Percentiles rank a stretch among this genome's conserved stretches.
Evolutionary conservation across 139 green algal genomes (phyloP).

Genomic region (Coelastrella sp.): DNA sequence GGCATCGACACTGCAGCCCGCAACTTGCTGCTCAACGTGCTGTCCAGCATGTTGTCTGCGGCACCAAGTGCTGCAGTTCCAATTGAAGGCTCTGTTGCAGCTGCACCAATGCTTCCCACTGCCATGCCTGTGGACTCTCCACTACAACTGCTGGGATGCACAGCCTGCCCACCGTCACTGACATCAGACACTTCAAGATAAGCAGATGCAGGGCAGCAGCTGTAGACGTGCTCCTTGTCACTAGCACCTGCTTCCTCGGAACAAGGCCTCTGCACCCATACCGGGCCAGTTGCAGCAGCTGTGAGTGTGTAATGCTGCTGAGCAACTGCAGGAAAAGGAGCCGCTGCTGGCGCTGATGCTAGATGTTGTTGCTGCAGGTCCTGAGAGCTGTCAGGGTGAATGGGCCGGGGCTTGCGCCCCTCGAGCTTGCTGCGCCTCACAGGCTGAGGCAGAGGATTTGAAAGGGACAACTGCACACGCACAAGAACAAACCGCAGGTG

Average conservation of each 20-base stretch:
- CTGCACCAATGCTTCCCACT: slow-evolving; percentile 10
- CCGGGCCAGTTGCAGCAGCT: slow-evolving; percentile 9
- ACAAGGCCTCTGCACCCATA: no score
- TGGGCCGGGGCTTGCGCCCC: slow-evolving; percentile 43
- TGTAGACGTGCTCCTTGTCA: slow-evolving; percentile 12
- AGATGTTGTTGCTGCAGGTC: neutral
- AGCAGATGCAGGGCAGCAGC: slow-evolving; percentile 1
- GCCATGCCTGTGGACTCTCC: neutral
- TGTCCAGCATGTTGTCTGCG: neutral
- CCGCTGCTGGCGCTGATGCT: slow-evolving; percentile 11
- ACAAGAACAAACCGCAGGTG: neutral
- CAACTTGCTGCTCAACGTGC: slow-evolving; percentile 35
- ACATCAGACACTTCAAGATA: neutral
- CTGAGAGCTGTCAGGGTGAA: slow-evolving; percentile 15
- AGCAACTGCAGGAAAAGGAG: neutral
- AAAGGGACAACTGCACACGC: slow-evolving; percentile 52
- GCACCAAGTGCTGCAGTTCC: neutral
- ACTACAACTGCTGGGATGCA: slow-evolving; percentile 1
- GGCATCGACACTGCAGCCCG: neutral
- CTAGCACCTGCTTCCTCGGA: slow-evolving; percentile 7
- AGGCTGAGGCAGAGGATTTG: slow-evolving; percentile 58
- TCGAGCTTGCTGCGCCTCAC: slow-evolving; percentile 54
- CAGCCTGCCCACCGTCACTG: neutral
- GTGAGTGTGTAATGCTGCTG: neutral
- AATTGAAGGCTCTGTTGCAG: neutral